Base-by-base conservation (phyloP, 495 filamentous ascomycete genomes). In the Aspergillus conjunctus region DNA sequence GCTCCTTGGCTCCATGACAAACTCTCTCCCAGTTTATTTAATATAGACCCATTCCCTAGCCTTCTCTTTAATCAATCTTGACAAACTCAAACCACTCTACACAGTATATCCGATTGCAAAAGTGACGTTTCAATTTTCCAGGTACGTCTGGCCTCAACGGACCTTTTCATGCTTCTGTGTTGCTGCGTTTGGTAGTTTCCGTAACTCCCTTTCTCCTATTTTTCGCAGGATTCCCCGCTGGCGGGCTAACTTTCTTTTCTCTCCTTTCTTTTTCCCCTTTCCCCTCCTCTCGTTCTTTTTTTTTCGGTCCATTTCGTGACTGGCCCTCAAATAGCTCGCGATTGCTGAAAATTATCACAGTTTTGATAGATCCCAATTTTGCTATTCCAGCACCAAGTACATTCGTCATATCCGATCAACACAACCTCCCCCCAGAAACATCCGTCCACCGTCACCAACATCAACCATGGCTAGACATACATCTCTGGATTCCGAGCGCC, bases 401-500 rank as follows among this genome's bases (percentile, higher is more conserved):
- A 11, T 14, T n/a, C 11, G 8, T 12, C 37, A 11, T 41, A 11
- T 41, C 3, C 37, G 37, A 41, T n/a, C 11, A 41, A n/a, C 11
- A 41, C 11, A 41, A 14, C 11, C 12, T 14, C 37, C 9, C 37
- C 12, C 11, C 37, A 7, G 37, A 41, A 41, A n/a, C 37, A n/a
- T 26, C 26, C 26, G 5, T 6, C 12, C 20, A 22, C 33, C 15
- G 39, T 43, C 20, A 22, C 33, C 15, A 11, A 33, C 51, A 53
- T 22, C 15, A 18, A 65, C 55, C 48, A 80, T 80, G 73, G 81
- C 77, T 65, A 88, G 89, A 78, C 85, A 85, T 58, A 72, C 78
- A 56, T 91, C 88, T 10, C 74, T 91, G 3, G 89, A 92, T 45
- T 91, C 88, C 10, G 83, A 87, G 54, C 82, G 88, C 60, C 88